Base-by-base conservation (phyloP, 176 grass and related monocot species). In the Raddia distichophylla region DNA sequence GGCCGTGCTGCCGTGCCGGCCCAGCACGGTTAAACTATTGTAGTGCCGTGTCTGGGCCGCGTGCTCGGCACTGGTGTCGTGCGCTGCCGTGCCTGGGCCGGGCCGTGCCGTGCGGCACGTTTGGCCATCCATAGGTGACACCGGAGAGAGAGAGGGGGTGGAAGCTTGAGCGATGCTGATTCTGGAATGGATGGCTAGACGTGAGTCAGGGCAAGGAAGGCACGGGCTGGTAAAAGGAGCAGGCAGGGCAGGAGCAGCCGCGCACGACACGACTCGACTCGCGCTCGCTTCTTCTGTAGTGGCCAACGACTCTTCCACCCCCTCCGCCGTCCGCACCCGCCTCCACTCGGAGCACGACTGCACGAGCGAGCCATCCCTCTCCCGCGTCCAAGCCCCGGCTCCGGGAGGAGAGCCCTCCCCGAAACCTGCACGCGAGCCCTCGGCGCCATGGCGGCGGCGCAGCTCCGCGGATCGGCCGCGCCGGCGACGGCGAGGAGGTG, bases 391-490 rank as follows among this genome's bases (percentile, higher is more conserved):
- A 67, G 35, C 16, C 17, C 16, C 34, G 13, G 8, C 53, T 3
- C 71, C 52, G 59, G 37, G 52, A n/a, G 19, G 52, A n/a, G 19
- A 22, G 18, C 1, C 10, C 17, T 4, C 22, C 27, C 22, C 72
- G 34, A 27, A 22, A 61, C 10, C 47, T 5, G 20, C 75, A 9
- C 52, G 4, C 54, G 54, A 43, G 13, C 0, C 19, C 60, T 5
- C 14, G 52, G 48, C 57, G 6, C 17, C 63, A 40, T 40, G 75
- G 70, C 78, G 6, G 16, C 56, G 18, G 66, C 83, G 22, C 92
- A 82, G 80, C 53, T 94, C 58, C 85, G 90, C 75, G 92, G 86
- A 34, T 91, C 86, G 3, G 58, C 70, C 18, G 20, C 11, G 12
- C 8, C 35, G 40, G 55, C 54, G 17, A 16, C 11, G 53, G 66